Evolutionary conservation across 352 stramenopile genomes (phyloP).

Genomic region (Phytophthora podocarpi): DNA sequence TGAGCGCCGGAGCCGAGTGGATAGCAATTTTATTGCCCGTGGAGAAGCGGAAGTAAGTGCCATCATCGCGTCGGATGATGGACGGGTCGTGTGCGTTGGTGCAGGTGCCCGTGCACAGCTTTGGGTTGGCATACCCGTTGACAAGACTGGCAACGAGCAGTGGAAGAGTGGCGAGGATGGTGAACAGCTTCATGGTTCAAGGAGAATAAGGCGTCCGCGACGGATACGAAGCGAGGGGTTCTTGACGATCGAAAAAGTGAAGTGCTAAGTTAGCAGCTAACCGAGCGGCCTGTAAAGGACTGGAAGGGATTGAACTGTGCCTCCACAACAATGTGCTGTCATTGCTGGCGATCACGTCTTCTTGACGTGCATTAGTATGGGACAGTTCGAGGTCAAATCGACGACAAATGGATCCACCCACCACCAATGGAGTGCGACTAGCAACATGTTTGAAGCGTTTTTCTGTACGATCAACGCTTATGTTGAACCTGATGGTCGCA

Average conservation of each 20-base stretch:
- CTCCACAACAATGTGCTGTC: too few relatives aligned
- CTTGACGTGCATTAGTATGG: not conserved
- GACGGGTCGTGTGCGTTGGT: slow-evolving; percentile 49
- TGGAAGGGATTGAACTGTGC: too few relatives aligned
- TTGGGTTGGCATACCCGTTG: slow-evolving; percentile 23
- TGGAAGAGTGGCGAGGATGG: slow-evolving; percentile 5
- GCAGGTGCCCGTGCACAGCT: slow-evolving; percentile 24
- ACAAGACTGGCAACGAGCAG: slow-evolving; percentile 20
- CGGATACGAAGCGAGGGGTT: not conserved
- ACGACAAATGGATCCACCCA: too few relatives aligned
- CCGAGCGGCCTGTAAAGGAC: too few relatives aligned
- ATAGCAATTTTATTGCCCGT: slow-evolving; percentile 50
- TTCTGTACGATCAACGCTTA: slow-evolving; percentile 19
- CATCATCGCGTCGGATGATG: slow-evolving; percentile 46
- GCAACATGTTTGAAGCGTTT: slow-evolving; percentile 18
- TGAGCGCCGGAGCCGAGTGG: slow-evolving; percentile 41
- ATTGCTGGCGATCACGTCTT: not conserved
- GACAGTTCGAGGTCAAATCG: not conserved
- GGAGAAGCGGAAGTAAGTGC: slow-evolving; percentile 57
- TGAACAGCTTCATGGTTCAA: slow-evolving; percentile 3
- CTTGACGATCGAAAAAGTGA: too few relatives aligned
- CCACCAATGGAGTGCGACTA: slow-evolving; percentile 1
- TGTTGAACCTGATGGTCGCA: slow-evolving; percentile 1
- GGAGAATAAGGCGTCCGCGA: too few relatives aligned
- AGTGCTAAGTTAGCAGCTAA: too few relatives aligned